These are phyloP conservation scores for Lasiosphaeriaceae sp. DNA, from an alignment of 495 filamentous ascomycete species.

Conservation along the genomic window DNA sequence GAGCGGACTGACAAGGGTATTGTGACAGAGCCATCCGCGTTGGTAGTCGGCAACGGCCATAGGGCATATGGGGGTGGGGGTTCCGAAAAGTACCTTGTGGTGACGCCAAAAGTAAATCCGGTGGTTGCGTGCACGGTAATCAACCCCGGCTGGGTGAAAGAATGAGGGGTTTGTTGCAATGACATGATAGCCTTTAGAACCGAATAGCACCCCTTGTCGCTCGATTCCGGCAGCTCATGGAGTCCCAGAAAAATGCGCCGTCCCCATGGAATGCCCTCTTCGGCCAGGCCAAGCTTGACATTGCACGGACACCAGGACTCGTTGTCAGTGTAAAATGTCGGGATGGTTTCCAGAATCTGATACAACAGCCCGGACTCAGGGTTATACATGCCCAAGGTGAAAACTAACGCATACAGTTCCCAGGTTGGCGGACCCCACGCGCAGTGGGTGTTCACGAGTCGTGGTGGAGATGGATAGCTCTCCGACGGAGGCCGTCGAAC, in stretches of 20 bases:
- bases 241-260: not conserved
- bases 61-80: not conserved
- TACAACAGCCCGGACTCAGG: not conserved
- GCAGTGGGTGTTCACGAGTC: not conserved
- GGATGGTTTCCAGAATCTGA: not conserved
- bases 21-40: not conserved
- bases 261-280: not conserved
- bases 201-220: slow-evolving; percentile 2
- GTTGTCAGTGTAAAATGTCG: not conserved
- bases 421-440: not conserved
- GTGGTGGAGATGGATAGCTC: not conserved
- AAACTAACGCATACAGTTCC: not conserved
- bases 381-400: not conserved
- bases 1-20: no score
- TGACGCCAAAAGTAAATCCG: no score
- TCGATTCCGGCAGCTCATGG: not conserved
- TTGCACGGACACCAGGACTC: slow-evolving; percentile 3
- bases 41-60: not conserved
- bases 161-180: not conserved
- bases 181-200: not conserved
- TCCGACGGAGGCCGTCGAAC: not conserved
- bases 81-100: not conserved
- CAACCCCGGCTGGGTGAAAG: not conserved
- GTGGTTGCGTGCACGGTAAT: no score
- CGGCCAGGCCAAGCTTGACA: not conserved